Evolutionary conservation across 305 asterid species (phyloP).

Genomic region (Andrographis paniculata): DNA sequence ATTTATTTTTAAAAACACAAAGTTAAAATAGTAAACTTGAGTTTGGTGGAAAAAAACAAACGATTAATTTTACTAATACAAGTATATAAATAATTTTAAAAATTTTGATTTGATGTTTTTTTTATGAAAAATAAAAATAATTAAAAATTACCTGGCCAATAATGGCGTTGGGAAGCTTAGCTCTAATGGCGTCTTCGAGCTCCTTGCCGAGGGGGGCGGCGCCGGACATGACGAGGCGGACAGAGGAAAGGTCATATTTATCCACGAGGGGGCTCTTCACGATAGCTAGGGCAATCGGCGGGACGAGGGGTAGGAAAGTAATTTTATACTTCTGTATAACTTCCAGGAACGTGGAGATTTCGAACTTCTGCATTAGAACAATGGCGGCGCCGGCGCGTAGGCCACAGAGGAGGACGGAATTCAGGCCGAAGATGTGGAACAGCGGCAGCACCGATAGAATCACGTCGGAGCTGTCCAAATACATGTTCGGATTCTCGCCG

Average conservation of each 20-base stretch:
- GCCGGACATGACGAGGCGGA: constrained; percentile 39
- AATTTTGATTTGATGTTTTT: no score
- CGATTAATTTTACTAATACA: no score
- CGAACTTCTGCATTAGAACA: constrained; percentile 37
- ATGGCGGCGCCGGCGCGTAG: constrained; percentile 39
- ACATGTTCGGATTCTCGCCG: constrained; percentile 44
- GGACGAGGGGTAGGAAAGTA: constrained; percentile 46
- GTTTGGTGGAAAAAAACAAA: no score
- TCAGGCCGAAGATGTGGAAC: constrained; percentile 38
- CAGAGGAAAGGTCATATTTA: constrained; percentile 35
- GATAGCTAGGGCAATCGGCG: constrained; percentile 45
- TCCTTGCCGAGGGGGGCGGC: constrained; percentile 58
- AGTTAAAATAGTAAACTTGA: no score
- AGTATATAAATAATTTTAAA: no score
- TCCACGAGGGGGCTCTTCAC: constrained; percentile 44
- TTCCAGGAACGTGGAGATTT: constrained; percentile 33
- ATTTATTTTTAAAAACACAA: no score
- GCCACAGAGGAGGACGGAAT: constrained; percentile 33
- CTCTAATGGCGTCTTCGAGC: constrained; percentile 32
- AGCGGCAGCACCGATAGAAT: constrained; percentile 43
- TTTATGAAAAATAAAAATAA: no score
- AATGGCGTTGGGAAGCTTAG: constrained; percentile 38
- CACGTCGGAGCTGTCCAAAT: constrained; percentile 29
- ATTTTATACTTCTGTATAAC: constrained; percentile 35
- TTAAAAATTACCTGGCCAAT: constrained; percentile 48